Base-by-base conservation (phyloP, 1,284 basidiomycete species). In the Violaceomyces palustris region DNA sequence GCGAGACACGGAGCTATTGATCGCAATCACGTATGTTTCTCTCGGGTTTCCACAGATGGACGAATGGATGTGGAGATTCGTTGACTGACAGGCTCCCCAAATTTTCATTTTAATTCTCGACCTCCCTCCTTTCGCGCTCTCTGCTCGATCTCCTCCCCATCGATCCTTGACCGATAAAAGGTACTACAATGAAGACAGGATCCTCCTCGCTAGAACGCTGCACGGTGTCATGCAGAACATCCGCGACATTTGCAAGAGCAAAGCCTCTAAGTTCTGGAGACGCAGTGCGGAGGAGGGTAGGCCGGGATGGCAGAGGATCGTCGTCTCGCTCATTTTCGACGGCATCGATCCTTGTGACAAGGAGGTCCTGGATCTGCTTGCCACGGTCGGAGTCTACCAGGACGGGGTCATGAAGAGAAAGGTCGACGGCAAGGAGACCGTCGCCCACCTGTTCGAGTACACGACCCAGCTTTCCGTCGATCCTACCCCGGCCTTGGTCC, bases 191-290 rank as follows among this genome's bases (percentile, higher is more conserved):
- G 92, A 96, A 76, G 91, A 97, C 79, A 93, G 96, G 77, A 86
- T 85, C 4, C 81, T 96, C 23, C 64, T 74, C n/a, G 69, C 72
- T 8, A 39, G 72, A 8, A 96, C 90, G 1, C 77, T 96, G 35
- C 90, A 96, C 68, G 88, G 88, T 55, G 86, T 97, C 69, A 96
- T 97, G 91, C 76, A 92, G 61, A 98, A 98, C 75, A 93, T 98
- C 58, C 87, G 92, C 61, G 92, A 97, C 68, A 97, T 97, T 59
- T 94, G 90, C 82, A 92, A 89, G 77, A 91, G 88, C 36, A 93
- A 92, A 74, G 83, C 74, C 67, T 92, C 88, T 52, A 93, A 93
- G 74, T 97, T 88, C 77, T 96, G 73, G 65, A 40, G 62, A n/a
- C 44, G 64, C 15, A 66, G 61, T 18, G 74, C 69, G 85, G 91